Conservation (phyloP, 805 yeast genomes). For the Saccharomyces paradoxus region DNA sequence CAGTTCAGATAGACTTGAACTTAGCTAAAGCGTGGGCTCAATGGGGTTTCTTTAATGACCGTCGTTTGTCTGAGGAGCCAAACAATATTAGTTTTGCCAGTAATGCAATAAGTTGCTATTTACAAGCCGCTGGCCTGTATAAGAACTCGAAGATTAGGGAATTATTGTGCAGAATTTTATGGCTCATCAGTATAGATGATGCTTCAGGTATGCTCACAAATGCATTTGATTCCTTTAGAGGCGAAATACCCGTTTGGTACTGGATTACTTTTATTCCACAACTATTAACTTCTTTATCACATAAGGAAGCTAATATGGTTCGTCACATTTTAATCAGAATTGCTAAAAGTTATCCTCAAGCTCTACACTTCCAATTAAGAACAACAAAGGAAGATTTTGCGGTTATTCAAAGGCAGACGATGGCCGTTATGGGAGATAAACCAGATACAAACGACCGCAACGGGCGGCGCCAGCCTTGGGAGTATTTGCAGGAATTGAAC, state of each 20-base stretch:
- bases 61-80: slow-evolving; percentile 75
- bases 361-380: slow-evolving; percentile 88
- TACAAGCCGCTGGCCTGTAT: slow-evolving; percentile 95
- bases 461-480: slow-evolving; percentile 75
- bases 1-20: slow-evolving; percentile 90
- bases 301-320: slow-evolving; percentile 82
- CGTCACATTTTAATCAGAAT: slow-evolving; percentile 81
- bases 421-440: slow-evolving; percentile 36
- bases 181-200: slow-evolving; percentile 91
- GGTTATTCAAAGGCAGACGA: slow-evolving; percentile 71
- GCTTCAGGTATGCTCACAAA: slow-evolving; percentile 67
- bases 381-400: slow-evolving; percentile 93
- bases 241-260: slow-evolving; percentile 98
- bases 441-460: slow-evolving; percentile 10
- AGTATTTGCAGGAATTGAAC: slow-evolving; percentile 85
- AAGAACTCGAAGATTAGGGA: slow-evolving; percentile 87
- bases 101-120: slow-evolving; percentile 89
- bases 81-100: slow-evolving; percentile 76
- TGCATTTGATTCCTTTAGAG: slow-evolving; percentile 86
- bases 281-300: slow-evolving; percentile 78
- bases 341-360: slow-evolving; percentile 96
- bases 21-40: slow-evolving; percentile 99
- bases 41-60: slow-evolving; percentile 95
- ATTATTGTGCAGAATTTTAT: slow-evolving; percentile 77
- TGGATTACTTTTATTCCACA: slow-evolving; percentile 98